These are phyloP conservation scores for Paecilomyces fulvus DNA, from an alignment of 2,329 filamentous ascomycete species.

Conservation along the genomic window DNA sequence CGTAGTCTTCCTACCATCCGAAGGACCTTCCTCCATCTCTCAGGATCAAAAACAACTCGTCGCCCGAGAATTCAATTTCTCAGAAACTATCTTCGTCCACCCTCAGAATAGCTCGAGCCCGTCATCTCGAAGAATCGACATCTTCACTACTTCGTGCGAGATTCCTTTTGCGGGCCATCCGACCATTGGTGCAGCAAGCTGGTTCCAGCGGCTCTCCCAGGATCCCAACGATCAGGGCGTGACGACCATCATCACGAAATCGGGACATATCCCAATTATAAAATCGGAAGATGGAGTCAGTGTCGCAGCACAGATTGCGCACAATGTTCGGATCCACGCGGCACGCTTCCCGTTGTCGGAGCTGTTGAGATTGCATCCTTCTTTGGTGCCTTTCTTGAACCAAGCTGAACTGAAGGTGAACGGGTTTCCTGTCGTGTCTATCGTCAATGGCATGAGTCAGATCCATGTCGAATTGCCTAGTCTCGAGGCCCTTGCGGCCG, in stretches of 20 bases:
- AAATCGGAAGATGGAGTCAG: constrained; percentile 6
- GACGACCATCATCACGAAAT: constrained; percentile 44
- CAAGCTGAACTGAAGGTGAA: background rate
- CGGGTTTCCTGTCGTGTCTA: constrained; percentile 25
- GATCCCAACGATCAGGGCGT: constrained; percentile 6
- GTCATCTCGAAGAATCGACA: constrained; percentile 36
- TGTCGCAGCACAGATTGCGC: constrained; percentile 25
- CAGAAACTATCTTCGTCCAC: constrained; percentile 50
- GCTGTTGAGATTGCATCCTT: constrained; percentile 18
- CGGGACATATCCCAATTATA: constrained; percentile 47
- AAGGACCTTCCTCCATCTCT: constrained; percentile 23
- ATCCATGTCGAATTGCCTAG: constrained; percentile 54
- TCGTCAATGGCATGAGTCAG: constrained; percentile 45
- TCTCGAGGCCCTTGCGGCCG: constrained; percentile 47
- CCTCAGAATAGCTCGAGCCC: constrained; percentile 5
- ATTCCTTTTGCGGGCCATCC: constrained; percentile 53
- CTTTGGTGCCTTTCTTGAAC: constrained; percentile 14
- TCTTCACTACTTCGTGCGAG: constrained; percentile 45
- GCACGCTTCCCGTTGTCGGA: constrained; percentile 16
- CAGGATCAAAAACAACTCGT: constrained; percentile 47
- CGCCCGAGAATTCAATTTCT: constrained; percentile 50
- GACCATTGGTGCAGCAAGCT: constrained; percentile 48
- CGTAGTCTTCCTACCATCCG: constrained; percentile 40
- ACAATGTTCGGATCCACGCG: constrained; percentile 28
- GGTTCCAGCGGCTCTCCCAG: constrained; percentile 27